Base-by-base conservation (phyloP, 768 basidiomycete genomes). In the Kwoniella sp. region DNA sequence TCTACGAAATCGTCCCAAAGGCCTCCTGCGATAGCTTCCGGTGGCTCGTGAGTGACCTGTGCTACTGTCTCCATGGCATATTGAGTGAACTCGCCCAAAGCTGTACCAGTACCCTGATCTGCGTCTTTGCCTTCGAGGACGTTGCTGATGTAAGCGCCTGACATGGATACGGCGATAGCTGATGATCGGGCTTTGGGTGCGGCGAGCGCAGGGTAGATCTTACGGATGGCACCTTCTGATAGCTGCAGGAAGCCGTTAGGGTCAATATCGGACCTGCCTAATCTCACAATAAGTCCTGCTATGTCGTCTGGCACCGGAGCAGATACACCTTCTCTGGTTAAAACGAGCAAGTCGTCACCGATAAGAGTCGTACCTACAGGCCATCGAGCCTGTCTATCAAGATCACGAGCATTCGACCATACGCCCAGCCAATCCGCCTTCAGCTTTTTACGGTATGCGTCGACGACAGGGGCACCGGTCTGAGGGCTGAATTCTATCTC, bases 351-450 rank as follows among this genome's bases (percentile, higher is more conserved):
- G 17, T 76, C 77, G 27, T 67, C 57, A 25, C 67, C 47, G 25
- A 60, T n/a, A 2, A 67, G 19, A 1, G 69, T 58, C 2, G 73
- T 67, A 2, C 51, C 26, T 26, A 81, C 24, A 1, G 73, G 75
- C 78, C 78, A 80, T 30, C 78, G 63, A 33, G 72, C 77, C 29
- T 76, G 69, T 55, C 69, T 88, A 80, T 96, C 94, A n/a, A 93
- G 83, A 68, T 92, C 91, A 57, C 90, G 86, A 73, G 91, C 93
- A 60, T 91, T 85, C 8, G 93, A 89, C 65, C 94, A 87, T 72
- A 97, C 94, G 2, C 94, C 92, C 74, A 97, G 90, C 94, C 95
- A 98, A 71, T 97, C 93, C 50, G 90, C 83, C 78, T 91, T 93
- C 70, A 96, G 80, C 0, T 88, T 87, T 69, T 86, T 88, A 87